Base-by-base conservation (phyloP, 768 basidiomycete genomes). In the Auriculariales sp. region DNA sequence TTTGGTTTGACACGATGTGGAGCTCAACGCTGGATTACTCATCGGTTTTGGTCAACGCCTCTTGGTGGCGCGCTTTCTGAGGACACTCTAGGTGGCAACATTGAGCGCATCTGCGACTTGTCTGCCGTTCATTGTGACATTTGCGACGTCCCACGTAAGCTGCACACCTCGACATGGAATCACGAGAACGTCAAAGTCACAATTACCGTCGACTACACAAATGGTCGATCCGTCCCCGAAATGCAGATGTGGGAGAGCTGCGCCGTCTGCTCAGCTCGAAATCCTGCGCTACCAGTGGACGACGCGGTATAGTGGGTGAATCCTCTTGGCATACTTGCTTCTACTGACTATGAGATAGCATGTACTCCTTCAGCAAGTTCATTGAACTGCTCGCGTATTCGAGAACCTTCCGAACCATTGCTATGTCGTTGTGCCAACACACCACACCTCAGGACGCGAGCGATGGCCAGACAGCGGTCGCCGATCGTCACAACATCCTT, bases 281-380 rank as follows among this genome's bases (percentile, higher is more conserved):
- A 73, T 1, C 39, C 54, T 3, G 55, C 54, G 54, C 61, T 47
- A 25, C 53, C 51, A 29, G 69, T 80, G 67, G 67, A 60, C 14
- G 70, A 73, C 55, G 78, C 72, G 19, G 64, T 75, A 2, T 75
- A 67, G 79, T 79, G 57, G 50, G 78, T 71, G 19, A 25, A 42
- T 24, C 45, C 48, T 28, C 52, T 39, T n/a, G 47, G 14, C 49
- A 25, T 48, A 32, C 32, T 19, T 17, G 22, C 34, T 4, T 15
- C 39, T 17, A 10, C 28, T 48, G 48, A 44, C 32, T 24, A 44
- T 34, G 32, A n/a, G 7, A 25, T 45, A 78, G 78, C 49, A 57
- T 79, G 5, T 65, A 71, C 42, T 78, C 78, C 0, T 78, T 72
- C 51, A 73, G 70, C 15, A 81, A 81, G 56, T 79, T 69, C 54